phyloP scores from a whole-genome alignment of 2,329 filamentous ascomycete species.

The Lithohypha guttulata region DNA sequence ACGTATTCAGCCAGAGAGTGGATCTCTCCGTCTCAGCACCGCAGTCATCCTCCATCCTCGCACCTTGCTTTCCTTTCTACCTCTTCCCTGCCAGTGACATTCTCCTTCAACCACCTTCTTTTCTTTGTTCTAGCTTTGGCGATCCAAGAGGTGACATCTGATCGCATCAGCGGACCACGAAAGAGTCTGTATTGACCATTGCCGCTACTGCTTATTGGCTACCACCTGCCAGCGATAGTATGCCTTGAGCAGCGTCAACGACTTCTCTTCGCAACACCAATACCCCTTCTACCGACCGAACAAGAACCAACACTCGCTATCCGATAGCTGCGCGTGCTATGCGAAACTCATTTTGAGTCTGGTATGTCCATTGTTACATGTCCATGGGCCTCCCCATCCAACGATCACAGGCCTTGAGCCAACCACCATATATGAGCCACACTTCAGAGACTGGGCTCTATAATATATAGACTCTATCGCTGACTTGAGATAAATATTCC shows the following conservation, averaged over 20 bases:
- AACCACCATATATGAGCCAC: constrained; percentile 1
- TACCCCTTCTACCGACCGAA: neutral
- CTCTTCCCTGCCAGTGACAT: constrained; percentile 7
- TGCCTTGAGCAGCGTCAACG: constrained; percentile 8
- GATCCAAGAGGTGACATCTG: neutral
- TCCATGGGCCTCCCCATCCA: no score
- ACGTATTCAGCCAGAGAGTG: constrained; percentile 6
- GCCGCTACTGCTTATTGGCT: constrained; percentile 1
- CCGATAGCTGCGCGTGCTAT: constrained; percentile 1
- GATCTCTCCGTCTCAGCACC: constrained; percentile 8
- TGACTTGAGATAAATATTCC: neutral
- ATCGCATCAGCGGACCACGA: neutral
- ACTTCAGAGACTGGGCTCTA: no score
- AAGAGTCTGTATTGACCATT: neutral
- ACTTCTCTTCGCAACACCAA: neutral
- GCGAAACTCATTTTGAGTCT: neutral
- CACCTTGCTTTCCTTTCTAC: constrained; percentile 9
- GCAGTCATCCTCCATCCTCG: constrained; percentile 9
- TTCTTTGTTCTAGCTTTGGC: constrained; percentile 8
- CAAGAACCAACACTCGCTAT: neutral
- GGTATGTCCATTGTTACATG: no score
- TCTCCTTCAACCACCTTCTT: constrained; percentile 4
- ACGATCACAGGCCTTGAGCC: no score
- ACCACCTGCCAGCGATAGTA: neutral
- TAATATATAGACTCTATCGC: no score